Conservation (phyloP, 495 filamentous ascomycete genomes). For the Daldinia bambusicola region DNA sequence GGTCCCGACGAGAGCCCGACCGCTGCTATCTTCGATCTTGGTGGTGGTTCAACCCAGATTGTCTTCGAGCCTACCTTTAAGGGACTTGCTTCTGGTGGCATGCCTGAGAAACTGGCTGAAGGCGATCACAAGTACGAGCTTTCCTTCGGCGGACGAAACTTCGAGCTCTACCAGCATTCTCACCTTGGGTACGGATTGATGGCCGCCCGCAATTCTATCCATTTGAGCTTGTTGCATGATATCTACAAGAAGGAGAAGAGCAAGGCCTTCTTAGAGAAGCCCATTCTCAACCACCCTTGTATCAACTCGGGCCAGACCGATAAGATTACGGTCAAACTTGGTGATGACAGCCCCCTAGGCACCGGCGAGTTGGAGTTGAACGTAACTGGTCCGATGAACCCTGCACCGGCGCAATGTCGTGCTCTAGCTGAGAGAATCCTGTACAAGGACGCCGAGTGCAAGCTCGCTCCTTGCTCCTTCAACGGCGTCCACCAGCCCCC, state of each 20-base stretch:
- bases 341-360: constrained; percentile 69
- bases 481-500: constrained; percentile 95
- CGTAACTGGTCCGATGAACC: constrained; percentile 84
- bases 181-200: constrained; percentile 98
- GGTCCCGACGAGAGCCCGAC: constrained; percentile 88
- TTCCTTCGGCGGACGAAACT: constrained; percentile 87
- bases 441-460: constrained; percentile 84
- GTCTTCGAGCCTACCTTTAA: constrained; percentile 97
- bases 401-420: constrained; percentile 87
- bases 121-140: constrained; percentile 98
- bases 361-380: constrained; percentile 69
- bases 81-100: constrained; percentile 73
- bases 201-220: constrained; percentile 87
- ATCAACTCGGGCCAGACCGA: constrained; percentile 81
- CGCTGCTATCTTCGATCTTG: constrained; percentile 94
- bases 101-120: constrained; percentile 85
- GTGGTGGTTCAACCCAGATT: constrained; percentile 94
- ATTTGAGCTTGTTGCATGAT: constrained; percentile 73
- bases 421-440: constrained; percentile 89
- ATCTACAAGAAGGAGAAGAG: constrained; percentile 61
- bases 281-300: constrained; percentile 84
- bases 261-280: constrained; percentile 65
- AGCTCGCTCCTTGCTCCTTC: constrained; percentile 92
- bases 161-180: constrained; percentile 97
- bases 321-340: constrained; percentile 73